Base-by-base conservation (phyloP, 78 protist species). In the Salpingoeca rosetta region DNA sequence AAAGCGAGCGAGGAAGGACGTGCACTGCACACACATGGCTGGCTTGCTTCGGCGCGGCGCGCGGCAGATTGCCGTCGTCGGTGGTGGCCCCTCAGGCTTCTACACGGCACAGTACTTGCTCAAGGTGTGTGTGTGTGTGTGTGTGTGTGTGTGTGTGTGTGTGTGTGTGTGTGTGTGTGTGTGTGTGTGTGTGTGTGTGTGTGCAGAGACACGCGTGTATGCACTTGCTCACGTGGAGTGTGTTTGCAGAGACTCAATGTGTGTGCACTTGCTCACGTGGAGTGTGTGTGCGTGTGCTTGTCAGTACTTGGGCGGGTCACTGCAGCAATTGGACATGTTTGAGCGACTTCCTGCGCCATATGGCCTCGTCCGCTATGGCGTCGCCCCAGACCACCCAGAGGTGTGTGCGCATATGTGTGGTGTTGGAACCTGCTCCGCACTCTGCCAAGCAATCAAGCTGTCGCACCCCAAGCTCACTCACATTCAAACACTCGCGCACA, bases 301-400 rank as follows among this genome's bases (percentile, higher is more conserved):
- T n/a, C n/a, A n/a, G n/a, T n/a, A n/a, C n/a, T n/a, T n/a, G n/a
- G n/a, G n/a, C n/a, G n/a, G n/a, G n/a, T n/a, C n/a, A n/a, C n/a
- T n/a, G n/a, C n/a, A n/a, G n/a, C n/a, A n/a, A n/a, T n/a, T 94
- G 36, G 92, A 90, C 72, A 45, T 94, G n/a, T 28, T 85, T 26
- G 97, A 94, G 24, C 25, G 78, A 77, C 87, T 88, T 36, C 94
- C 93, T 1, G 85, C 85, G 57, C 97, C 97, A 2, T 92, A 51
- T 45, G 97, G 97, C 0, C 89, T 94, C 40, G 92, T 90, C 36
- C 87, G 97, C 38, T 92, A 85, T 73, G 97, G 97, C 38, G 94
- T 94, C 27, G 95, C 97, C 0, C 97, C 97, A 0, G 95, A 93
- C 85, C 97, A 94, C 42, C 95, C 86, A 2, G 94, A 92, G 72